phyloP scores from a whole-genome alignment of 352 stramenopile species.

The Globisporangium takayamanum region DNA sequence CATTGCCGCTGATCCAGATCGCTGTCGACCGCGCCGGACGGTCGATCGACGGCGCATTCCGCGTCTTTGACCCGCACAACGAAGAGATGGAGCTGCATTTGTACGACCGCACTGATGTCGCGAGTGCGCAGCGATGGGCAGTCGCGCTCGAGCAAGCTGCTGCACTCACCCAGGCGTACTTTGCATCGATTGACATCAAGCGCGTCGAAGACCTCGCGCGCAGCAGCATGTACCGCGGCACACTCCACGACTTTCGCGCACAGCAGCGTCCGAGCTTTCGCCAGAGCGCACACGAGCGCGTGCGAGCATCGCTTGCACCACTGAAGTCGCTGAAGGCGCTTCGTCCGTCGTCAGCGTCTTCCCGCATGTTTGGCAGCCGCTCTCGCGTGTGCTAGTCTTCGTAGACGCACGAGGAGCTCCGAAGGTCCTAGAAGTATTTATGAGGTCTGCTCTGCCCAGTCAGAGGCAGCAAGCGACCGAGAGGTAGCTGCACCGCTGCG shows the following conservation, averaged over 20 bases:
- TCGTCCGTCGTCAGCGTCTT: not conserved
- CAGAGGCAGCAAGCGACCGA: not conserved
- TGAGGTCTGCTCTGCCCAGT: not conserved
- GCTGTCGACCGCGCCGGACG: constrained; percentile 20
- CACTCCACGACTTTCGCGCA: constrained; percentile 40
- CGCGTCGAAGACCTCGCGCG: constrained; percentile 47
- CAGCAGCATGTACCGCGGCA: constrained; percentile 57
- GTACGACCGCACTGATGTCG: constrained; percentile 33
- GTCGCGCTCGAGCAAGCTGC: constrained; percentile 47
- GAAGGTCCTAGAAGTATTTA: not conserved
- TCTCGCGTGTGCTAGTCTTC: no score
- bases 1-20: constrained; percentile 33
- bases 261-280: constrained; percentile 20
- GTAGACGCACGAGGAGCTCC: no score
- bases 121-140: constrained; percentile 25
- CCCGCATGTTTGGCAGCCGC: not conserved
- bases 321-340: constrained; percentile 15
- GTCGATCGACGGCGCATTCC: constrained; percentile 22
- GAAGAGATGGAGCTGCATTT: constrained; percentile 39
- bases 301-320: constrained; percentile 7
- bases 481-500: not conserved
- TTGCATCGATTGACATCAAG: constrained; percentile 54
- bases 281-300: constrained; percentile 26
- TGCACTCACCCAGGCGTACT: constrained; percentile 54
- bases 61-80: constrained; percentile 27